Conservation (phyloP, 208 protist species). For the Wallacemonas sp. region DNA sequence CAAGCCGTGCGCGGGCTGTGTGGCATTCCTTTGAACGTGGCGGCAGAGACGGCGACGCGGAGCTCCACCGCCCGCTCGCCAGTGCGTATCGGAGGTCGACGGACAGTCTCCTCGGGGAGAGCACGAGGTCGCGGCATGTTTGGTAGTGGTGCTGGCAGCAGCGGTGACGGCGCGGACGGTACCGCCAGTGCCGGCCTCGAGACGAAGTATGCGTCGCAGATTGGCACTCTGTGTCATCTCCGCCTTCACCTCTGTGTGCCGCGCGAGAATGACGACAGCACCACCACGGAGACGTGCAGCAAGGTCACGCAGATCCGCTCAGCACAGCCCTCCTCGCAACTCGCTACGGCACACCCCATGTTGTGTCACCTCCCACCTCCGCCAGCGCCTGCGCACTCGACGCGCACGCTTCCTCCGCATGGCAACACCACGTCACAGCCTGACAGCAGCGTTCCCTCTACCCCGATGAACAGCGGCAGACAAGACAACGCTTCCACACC, state of each 20-base stretch:
- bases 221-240: conserved; percentile 10
- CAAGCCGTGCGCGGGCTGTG: conserved; percentile 1
- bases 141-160: background rate
- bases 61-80: too few species aligned
- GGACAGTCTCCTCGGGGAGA: background rate
- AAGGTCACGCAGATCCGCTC: background rate
- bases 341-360: background rate
- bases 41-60: background rate
- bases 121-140: background rate
- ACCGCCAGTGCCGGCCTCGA: background rate
- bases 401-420: too few species aligned
- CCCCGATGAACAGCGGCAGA: background rate
- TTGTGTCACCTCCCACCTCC: conserved; percentile 6
- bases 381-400: background rate
- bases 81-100: too few species aligned
- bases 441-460: background rate
- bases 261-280: background rate
- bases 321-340: background rate
- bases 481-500: background rate
- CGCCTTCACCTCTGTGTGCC: conserved; percentile 22
- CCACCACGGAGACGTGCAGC: background rate
- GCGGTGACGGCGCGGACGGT: background rate
- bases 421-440: background rate
- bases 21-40: background rate
- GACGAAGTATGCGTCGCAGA: background rate